phyloP scores from a whole-genome alignment of 805 yeast species.

The Metschnikowia anglica region DNA sequence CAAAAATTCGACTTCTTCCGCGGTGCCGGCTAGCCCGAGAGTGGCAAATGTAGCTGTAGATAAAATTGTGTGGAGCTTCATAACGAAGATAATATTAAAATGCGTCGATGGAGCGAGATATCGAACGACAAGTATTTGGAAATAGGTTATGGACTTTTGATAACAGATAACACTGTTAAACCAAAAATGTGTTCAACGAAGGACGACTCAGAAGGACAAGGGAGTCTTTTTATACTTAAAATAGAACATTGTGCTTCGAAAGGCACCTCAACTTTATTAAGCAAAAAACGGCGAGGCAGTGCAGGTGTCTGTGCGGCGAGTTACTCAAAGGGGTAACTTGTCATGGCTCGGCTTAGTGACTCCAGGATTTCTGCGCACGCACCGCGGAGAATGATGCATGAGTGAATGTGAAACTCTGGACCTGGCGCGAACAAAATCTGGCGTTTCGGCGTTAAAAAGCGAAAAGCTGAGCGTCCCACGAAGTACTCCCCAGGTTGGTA shows the following conservation, averaged over 20 bases:
- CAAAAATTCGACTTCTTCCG: constrained; percentile 24
- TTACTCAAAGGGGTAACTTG: constrained; percentile 2
- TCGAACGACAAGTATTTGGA: too few species aligned
- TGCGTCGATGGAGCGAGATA: background rate
- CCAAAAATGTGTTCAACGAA: background rate
- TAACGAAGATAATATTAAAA: constrained; percentile 7
- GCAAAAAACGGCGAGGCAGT: background rate
- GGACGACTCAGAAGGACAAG: background rate
- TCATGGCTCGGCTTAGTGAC: background rate
- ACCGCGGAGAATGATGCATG: background rate
- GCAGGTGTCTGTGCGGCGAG: constrained; percentile 3
- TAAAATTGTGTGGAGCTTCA: constrained; percentile 22
- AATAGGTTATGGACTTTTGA: background rate
- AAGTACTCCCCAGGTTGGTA: too few species aligned
- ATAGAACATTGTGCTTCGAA: background rate
- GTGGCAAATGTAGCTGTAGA: constrained; percentile 13
- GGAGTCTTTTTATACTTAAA: background rate
- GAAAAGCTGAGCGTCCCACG: too few species aligned
- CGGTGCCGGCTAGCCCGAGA: constrained; percentile 9
- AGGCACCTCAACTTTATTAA: background rate
- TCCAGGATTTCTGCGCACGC: background rate
- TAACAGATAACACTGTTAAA: background rate
- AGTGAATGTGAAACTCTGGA: background rate
- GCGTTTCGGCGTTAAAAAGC: background rate
- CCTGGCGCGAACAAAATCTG: too few species aligned